Evolutionary conservation across 2,329 filamentous ascomycete species (phyloP).

Genomic region (Achaetomium macrosporum): DNA sequence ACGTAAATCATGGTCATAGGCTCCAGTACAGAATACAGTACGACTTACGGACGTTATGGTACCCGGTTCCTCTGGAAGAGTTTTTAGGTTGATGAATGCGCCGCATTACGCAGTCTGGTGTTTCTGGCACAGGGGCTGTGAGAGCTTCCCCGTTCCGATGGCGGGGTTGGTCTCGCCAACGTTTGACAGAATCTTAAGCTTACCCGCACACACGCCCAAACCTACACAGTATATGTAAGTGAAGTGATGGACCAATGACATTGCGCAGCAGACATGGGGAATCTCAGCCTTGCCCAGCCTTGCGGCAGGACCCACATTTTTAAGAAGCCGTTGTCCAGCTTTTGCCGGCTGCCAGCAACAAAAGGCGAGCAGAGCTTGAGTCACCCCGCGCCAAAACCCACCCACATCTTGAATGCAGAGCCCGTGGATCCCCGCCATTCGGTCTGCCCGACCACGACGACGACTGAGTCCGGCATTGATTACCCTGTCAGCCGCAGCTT

Average conservation of each 20-base stretch:
- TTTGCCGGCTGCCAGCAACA: slow-evolving; percentile 11
- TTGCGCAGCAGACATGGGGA: not conserved
- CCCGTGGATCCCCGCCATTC: slow-evolving; percentile 19
- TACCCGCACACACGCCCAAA: too few species aligned
- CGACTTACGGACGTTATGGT: too few species aligned
- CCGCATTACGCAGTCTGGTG: too few species aligned
- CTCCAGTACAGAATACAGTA: too few species aligned
- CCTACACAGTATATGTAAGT: too few species aligned
- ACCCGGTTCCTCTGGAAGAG: too few species aligned
- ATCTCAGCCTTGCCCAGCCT: slow-evolving; percentile 11
- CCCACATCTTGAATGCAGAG: slow-evolving; percentile 21
- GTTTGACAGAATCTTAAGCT: too few species aligned
- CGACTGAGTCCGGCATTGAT: slow-evolving; percentile 9
- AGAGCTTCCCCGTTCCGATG: too few species aligned
- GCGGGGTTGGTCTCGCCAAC: too few species aligned
- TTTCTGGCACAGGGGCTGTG: too few species aligned
- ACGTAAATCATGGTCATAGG: too few species aligned
- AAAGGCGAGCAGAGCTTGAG: slow-evolving; percentile 16
- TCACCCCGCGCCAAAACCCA: slow-evolving; percentile 20
- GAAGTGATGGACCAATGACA: not conserved
- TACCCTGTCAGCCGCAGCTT: slow-evolving; percentile 1
- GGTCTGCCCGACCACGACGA: slow-evolving; percentile 22
- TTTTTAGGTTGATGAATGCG: too few species aligned
- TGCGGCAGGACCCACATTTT: slow-evolving; percentile 12
- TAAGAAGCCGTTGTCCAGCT: slow-evolving; percentile 3